Evolutionary conservation across 768 basidiomycete genomes (phyloP), one percentile per base, ranked within the genome.

Genomic region (Goffeauzyma gilvescens): DNA sequence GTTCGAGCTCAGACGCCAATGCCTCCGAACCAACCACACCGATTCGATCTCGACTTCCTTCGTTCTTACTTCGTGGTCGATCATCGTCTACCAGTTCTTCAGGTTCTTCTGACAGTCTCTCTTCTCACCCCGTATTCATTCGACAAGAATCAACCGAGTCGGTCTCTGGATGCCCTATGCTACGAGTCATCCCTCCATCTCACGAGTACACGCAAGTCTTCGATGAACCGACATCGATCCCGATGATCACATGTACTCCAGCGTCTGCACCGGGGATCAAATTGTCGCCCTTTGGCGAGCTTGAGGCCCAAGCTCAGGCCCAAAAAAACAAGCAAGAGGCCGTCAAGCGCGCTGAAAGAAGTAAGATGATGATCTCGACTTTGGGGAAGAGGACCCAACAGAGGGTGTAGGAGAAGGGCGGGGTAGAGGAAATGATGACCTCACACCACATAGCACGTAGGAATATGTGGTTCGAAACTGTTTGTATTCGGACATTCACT

Each of bases 251-350:
- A 21, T 38, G 37, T 18, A 38, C 37, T 2, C 37, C 37, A 3
- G 37, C 37, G 3, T 24, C 37, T 13, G 37, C 37, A 13, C 37
- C 37, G 23, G 37, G 37, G 13, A 25, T 38, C 21, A 25, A 13
- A 8, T n/a, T 38, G 22, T 24, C 22, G 22, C 37, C 37, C 10
- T 26, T 38, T 8, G 37, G 22, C 4, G 21, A 15, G 20, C 37
- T 38, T 6, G 37, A 38, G 27, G 37, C 37, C 24, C 37, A 38
- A 23, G 31, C 32, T 31, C 37, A 38, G 31, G 31, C 32, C 41
- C 18, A 32, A 22, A 15, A 42, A 21, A 31, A 32, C 28, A 32
- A 33, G 41, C 30, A 32, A n/a, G n/a, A n/a, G n/a, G 41, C 32
- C 31, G 41, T 32, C 15, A 32, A 42, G 31, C 31, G 41, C 17